Percentiles rank a stretch among this genome's conserved stretches.
These are phyloP conservation scores for Malassezia sympodialis DNA, from an alignment of 1,284 basidiomycete species.

Conservation along the genomic window DNA sequence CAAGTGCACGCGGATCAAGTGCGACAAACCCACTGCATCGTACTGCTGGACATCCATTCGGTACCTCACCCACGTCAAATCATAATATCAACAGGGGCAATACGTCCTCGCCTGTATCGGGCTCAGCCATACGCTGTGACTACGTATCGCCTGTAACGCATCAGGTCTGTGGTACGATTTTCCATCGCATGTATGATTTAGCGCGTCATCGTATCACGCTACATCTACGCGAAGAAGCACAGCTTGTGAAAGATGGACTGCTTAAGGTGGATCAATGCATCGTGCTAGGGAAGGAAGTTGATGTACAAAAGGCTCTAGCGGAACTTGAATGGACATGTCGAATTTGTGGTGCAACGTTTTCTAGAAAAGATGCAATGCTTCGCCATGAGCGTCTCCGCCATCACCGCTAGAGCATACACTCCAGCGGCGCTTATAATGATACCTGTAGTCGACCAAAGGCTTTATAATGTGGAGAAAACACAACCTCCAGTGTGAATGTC, in stretches of 20 bases:
- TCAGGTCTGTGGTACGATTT: constrained; percentile 35
- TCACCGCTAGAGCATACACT: background rate
- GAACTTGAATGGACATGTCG: constrained; percentile 47
- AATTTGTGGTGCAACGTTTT: constrained; percentile 28
- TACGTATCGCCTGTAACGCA: constrained; percentile 38
- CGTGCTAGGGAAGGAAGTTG: constrained; percentile 46
- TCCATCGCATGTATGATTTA: constrained; percentile 46
- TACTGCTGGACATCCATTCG: background rate
- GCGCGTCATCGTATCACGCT: constrained; percentile 45
- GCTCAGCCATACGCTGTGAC: constrained; percentile 33
- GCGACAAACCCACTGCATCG: background rate
- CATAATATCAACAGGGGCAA: background rate
- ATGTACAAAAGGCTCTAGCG: constrained; percentile 37
- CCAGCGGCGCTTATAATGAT: background rate
- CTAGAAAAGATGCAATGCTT: constrained; percentile 41
- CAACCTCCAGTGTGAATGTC: background rate
- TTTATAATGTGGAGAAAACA: background rate
- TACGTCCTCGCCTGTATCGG: background rate
- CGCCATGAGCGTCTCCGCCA: constrained; percentile 36
- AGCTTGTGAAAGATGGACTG: constrained; percentile 31
- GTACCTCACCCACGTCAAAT: background rate
- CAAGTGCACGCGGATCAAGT: background rate
- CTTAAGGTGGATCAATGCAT: constrained; percentile 36
- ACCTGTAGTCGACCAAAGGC: background rate
- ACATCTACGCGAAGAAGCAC: constrained; percentile 41